phyloP scores from a whole-genome alignment of 2,329 filamentous ascomycete genomes.

The Venturia carpophila region DNA sequence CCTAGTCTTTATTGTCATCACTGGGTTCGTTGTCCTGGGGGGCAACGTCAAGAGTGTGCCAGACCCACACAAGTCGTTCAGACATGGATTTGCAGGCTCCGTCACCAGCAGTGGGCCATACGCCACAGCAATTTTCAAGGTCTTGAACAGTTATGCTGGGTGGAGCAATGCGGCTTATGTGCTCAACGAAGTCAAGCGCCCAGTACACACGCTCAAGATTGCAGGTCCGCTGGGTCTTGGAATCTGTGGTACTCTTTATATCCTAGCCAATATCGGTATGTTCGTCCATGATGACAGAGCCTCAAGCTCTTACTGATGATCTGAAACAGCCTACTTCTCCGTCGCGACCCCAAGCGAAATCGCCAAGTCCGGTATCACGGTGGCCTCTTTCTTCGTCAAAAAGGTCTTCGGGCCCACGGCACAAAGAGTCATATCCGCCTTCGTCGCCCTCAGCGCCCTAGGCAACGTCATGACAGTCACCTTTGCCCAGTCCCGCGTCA shows the following conservation, averaged over 20 bases:
- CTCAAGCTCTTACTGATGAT: not conserved
- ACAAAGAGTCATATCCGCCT: slow-evolving; percentile 37
- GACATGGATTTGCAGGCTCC: slow-evolving; percentile 46
- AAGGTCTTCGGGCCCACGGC: slow-evolving; percentile 54
- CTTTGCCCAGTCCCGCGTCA: slow-evolving; percentile 52
- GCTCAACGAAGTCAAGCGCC: slow-evolving; percentile 49
- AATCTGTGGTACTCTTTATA: slow-evolving; percentile 52
- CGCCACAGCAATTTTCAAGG: slow-evolving; percentile 45
- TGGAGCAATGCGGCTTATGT: slow-evolving; percentile 60
- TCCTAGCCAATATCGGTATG: slow-evolving; percentile 51
- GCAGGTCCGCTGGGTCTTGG: slow-evolving; percentile 53
- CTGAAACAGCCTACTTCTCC: slow-evolving; percentile 47
- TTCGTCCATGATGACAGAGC: not conserved
- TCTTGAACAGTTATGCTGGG: slow-evolving; percentile 57
- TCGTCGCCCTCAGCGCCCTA: slow-evolving; percentile 54
- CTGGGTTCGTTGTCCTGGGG: slow-evolving; percentile 55
- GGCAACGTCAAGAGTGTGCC: slow-evolving; percentile 41
- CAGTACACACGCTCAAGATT: slow-evolving; percentile 46
- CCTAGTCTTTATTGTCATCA: slow-evolving; percentile 45
- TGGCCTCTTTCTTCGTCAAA: slow-evolving; percentile 53
- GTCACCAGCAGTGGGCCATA: slow-evolving; percentile 21
- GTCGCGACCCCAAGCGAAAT: slow-evolving; percentile 53
- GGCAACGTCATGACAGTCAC: slow-evolving; percentile 56
- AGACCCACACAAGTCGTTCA: slow-evolving; percentile 48
- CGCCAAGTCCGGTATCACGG: slow-evolving; percentile 50